Percentiles rank a stretch among this genome's conserved stretches.
phyloP scores from a whole-genome alignment of 257 asterid species.

The Scutellaria baicalensis region DNA sequence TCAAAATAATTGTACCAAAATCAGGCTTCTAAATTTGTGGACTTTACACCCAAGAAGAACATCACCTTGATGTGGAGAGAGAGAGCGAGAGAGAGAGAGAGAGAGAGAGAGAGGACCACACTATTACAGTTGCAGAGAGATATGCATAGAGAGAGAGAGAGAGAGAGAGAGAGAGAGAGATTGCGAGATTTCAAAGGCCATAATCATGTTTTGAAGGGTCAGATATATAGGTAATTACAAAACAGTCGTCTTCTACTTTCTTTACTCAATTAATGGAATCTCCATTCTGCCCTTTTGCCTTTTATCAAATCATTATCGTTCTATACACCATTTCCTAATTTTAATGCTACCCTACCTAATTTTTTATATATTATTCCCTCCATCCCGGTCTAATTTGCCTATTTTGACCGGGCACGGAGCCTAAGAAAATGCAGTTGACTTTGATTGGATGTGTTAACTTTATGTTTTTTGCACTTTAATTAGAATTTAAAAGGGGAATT shows the following conservation, averaged over 20 bases:
- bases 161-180: neutral
- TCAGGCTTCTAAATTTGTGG: slow-evolving; percentile 14
- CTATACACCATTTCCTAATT: too few relatives aligned
- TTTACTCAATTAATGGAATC: slow-evolving; percentile 7
- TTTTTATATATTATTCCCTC: neutral
- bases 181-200: slow-evolving; percentile 9
- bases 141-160: neutral
- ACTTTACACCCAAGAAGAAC: neutral
- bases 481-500: too few relatives aligned
- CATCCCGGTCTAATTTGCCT: too few relatives aligned
- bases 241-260: slow-evolving; percentile 10
- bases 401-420: too few relatives aligned
- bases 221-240: slow-evolving; percentile 1
- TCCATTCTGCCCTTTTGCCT: slow-evolving; percentile 5
- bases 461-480: too few relatives aligned
- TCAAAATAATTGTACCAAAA: slow-evolving; percentile 1
- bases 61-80: slow-evolving; percentile 12
- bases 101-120: slow-evolving; percentile 22
- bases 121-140: neutral
- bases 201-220: slow-evolving; percentile 3
- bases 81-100: neutral
- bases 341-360: neutral
- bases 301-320: slow-evolving; percentile 16
- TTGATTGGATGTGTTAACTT: too few relatives aligned
- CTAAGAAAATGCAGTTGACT: too few relatives aligned